Evolutionary conservation across 768 basidiomycete genomes (phyloP), one percentile per base, ranked within the genome.

Genomic region (Podaxis carcinomalis): DNA sequence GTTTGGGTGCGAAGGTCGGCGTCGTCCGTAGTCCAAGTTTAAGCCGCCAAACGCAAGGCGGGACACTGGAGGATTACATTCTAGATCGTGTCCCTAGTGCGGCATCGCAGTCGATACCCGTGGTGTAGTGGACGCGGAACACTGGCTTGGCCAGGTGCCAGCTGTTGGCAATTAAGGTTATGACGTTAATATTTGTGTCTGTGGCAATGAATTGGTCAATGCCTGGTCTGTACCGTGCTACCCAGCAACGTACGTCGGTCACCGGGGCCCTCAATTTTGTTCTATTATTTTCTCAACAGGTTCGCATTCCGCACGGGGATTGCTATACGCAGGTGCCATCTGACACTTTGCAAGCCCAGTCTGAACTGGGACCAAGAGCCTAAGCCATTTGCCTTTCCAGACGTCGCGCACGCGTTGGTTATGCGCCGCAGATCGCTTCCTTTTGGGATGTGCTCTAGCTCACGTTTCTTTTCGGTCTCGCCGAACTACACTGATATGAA

Each of bases 341-440:
- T 16, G 57, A 51, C 51, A n/a, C 37, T 14, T 14, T 21, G 57
- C 19, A 23, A n/a, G 36, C 49, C 36, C 37, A 21, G 46, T 57
- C 47, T 47, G 46, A 19, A 19, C 58, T 53, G 50, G 51, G 58
- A 35, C 46, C 39, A 40, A 32, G 32, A 60, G 40, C 35, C 27
- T 59, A 59, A 59, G 37, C 10, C 37, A 52, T 16, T 32, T 16
- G 19, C 42, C 51, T 60, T 60, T 42, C 42, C 59, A 40, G 53
- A 53, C 35, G 51, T 46, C 51, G 32, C 32, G 7, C 51, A 53
- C 51, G 59, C 51, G 59, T 60, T 52, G 51, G 59, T 60, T 60
- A 21, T 60, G 59, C 59, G 59, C 59, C 51, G 51, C 23, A 60
- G 51, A 53, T 53, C 51, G 59, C 49, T 44, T 44, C 59, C 36